Conservation (phyloP, 257 asterid species). For the Scutellaria minor region DNA sequence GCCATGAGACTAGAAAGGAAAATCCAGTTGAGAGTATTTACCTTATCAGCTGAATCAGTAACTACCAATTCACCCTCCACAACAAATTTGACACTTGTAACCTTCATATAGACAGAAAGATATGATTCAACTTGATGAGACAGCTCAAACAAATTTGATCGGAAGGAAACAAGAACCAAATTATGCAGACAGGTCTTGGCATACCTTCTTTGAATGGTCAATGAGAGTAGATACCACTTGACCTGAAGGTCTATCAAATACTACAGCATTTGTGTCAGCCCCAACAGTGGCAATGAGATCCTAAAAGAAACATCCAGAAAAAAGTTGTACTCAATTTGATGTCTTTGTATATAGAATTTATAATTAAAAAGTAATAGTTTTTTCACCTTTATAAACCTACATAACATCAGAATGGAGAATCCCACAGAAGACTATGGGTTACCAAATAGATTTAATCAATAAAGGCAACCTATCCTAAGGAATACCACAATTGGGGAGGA, state of each 20-base stretch:
- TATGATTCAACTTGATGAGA: conserved; percentile 27
- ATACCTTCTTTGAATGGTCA: conserved; percentile 96
- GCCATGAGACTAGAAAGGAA: too few relatives aligned
- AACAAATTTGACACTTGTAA: conserved; percentile 85
- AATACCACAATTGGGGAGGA: conserved; percentile 7
- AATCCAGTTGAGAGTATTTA: too few relatives aligned
- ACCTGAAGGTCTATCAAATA: conserved; percentile 89
- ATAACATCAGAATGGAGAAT: not conserved
- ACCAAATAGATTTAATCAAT: not conserved
- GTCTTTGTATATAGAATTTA: not conserved
- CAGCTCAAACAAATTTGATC: not conserved
- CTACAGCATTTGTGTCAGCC: conserved; percentile 78
- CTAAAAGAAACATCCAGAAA: conserved; percentile 44
- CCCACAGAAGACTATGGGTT: not conserved
- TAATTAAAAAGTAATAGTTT: not conserved
- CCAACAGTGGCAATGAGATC: conserved; percentile 97
- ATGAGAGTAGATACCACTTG: conserved; percentile 89
- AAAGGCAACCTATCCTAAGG: not conserved
- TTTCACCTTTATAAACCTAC: too few relatives aligned
- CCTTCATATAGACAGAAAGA: conserved; percentile 45
- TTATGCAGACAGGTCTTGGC: conserved; percentile 17
- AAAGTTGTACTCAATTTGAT: conserved; percentile 16
- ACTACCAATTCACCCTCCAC: too few relatives aligned
- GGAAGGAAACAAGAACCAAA: conserved; percentile 12
- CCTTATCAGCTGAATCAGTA: too few relatives aligned